Percentiles rank a stretch among this genome's conserved stretches.
These are phyloP conservation scores for Pseudogymnoascus pannorum DNA, from an alignment of 2,329 filamentous ascomycete genomes.

Conservation along the genomic window DNA sequence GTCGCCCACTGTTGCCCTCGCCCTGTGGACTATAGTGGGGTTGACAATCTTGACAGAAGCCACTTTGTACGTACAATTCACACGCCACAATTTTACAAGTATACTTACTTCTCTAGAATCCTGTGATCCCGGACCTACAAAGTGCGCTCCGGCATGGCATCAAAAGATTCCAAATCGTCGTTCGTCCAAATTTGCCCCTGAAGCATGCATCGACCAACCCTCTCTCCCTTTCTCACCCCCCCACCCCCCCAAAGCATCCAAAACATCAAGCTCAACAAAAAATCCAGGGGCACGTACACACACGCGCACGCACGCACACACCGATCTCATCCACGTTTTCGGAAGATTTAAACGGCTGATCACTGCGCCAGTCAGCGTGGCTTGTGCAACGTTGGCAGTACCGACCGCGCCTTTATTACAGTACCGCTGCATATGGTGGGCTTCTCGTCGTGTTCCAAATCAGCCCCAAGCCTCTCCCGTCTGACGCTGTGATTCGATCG, in stretches of 20 bases:
- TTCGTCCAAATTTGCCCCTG: not conserved
- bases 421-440: not conserved
- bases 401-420: not conserved
- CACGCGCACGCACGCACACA: too few relatives aligned
- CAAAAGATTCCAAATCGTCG: not conserved
- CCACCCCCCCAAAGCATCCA: too few relatives aligned
- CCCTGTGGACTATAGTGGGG: not conserved
- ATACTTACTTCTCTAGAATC: not conserved
- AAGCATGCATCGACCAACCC: not conserved
- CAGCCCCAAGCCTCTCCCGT: not conserved
- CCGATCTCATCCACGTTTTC: constrained; percentile 3
- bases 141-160: not conserved
- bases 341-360: not conserved
- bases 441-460: not conserved
- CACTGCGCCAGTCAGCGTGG: not conserved
- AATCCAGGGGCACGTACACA: too few relatives aligned
- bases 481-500: not conserved
- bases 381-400: not conserved
- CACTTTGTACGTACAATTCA: not conserved
- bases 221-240: not conserved
- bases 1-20: not conserved
- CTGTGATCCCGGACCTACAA: not conserved
- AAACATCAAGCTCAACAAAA: not conserved
- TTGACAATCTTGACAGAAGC: not conserved
- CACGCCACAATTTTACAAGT: not conserved